These are phyloP conservation scores for Podaxis mareebaensis DNA, from an alignment of 768 basidiomycete species.

Conservation along the genomic window DNA sequence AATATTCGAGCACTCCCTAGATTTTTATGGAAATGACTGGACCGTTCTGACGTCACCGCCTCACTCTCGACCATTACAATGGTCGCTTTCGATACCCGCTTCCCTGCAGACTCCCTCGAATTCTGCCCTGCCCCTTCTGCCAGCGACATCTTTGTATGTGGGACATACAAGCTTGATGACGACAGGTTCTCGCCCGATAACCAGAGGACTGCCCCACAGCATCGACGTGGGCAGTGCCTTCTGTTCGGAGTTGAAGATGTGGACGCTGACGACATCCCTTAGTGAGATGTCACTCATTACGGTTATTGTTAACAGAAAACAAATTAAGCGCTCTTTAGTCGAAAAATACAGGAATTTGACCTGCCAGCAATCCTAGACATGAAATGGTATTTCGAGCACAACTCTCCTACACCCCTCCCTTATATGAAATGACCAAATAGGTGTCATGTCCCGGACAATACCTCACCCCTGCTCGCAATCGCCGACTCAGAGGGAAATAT, in stretches of 20 bases:
- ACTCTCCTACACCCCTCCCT: neutral
- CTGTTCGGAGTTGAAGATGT: constrained; percentile 51
- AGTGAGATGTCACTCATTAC: constrained; percentile 32
- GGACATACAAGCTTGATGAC: constrained; percentile 83
- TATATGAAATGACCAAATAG: constrained; percentile 31
- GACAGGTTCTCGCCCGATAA: constrained; percentile 18
- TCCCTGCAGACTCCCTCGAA: constrained; percentile 88
- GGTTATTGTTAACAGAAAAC: neutral
- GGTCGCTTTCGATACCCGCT: constrained; percentile 57
- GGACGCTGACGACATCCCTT: constrained; percentile 24
- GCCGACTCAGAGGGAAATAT: constrained; percentile 87
- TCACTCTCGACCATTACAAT: neutral
- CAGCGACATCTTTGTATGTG: constrained; percentile 75
- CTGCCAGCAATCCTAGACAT: constrained; percentile 87
- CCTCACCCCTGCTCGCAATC: constrained; percentile 58
- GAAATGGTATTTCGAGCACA: constrained; percentile 73
- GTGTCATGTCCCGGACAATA: constrained; percentile 53
- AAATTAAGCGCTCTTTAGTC: constrained; percentile 32
- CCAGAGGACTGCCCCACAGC: constrained; percentile 21
- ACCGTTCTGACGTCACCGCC: constrained; percentile 11
- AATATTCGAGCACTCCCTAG: neutral
- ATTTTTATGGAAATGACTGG: neutral
- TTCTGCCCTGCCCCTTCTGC: constrained; percentile 75
- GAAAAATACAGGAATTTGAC: constrained; percentile 65
- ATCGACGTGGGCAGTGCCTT: constrained; percentile 71